Evolutionary conservation across 2,329 filamentous ascomycete genomes (phyloP).

Genomic region (Nothophoma quercina): DNA sequence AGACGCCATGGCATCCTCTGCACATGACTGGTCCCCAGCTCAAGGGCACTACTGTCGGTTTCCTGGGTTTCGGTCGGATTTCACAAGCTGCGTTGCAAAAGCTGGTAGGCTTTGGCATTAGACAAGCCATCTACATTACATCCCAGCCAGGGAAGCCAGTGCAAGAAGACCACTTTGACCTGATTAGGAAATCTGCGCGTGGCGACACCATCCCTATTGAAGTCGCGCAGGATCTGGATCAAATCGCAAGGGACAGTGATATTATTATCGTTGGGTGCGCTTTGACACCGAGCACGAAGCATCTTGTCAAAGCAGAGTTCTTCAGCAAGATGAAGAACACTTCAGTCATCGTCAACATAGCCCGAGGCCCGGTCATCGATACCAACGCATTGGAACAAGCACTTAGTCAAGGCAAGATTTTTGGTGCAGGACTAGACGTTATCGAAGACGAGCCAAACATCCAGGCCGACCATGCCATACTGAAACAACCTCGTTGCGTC

Average conservation of each 20-base stretch:
- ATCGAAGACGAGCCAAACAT: constrained; percentile 63
- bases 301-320: constrained; percentile 37
- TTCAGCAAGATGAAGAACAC: constrained; percentile 61
- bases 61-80: constrained; percentile 42
- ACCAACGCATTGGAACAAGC: constrained; percentile 61
- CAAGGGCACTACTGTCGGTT: constrained; percentile 34
- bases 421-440: constrained; percentile 63
- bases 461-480: constrained; percentile 54
- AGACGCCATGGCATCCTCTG: constrained; percentile 42
- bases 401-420: constrained; percentile 59
- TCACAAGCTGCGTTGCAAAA: constrained; percentile 37
- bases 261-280: constrained; percentile 41
- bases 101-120: constrained; percentile 39
- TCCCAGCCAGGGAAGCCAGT: constrained; percentile 34
- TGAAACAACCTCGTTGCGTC: constrained; percentile 59
- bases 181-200: constrained; percentile 21
- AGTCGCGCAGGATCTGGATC: constrained; percentile 25
- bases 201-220: constrained; percentile 25
- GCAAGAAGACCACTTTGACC: constrained; percentile 34
- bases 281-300: constrained; percentile 36
- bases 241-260: constrained; percentile 42
- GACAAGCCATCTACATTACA: constrained; percentile 34
- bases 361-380: constrained; percentile 63
- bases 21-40: constrained; percentile 42
- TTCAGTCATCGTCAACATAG: constrained; percentile 64